Percentiles rank a stretch among this genome's conserved stretches.
phyloP scores from a whole-genome alignment of 352 stramenopile species.

The Phytophthora megakarya region DNA sequence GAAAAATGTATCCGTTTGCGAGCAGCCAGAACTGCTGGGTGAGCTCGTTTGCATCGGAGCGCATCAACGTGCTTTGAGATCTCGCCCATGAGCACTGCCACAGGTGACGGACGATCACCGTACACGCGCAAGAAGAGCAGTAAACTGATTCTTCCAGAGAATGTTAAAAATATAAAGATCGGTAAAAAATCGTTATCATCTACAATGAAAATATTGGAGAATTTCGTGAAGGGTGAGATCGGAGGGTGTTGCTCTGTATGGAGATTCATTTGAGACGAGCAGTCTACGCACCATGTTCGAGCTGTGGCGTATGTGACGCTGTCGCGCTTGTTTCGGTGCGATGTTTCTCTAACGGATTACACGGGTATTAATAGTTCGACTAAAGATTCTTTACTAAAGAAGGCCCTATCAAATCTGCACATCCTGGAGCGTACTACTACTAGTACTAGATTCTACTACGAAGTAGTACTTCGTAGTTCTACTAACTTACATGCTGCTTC shows the following conservation, averaged over 20 bases:
- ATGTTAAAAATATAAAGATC: background rate
- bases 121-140: background rate
- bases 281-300: background rate
- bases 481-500: no score
- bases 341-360: background rate
- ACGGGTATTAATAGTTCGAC: no score
- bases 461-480: no score
- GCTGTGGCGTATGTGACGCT: no score
- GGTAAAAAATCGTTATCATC: no score
- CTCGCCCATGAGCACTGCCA: slow-evolving; percentile 2
- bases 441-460: no score
- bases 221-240: background rate
- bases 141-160: background rate
- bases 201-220: background rate
- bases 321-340: background rate
- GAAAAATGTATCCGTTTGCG: slow-evolving; percentile 16
- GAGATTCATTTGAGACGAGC: background rate
- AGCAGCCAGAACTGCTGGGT: slow-evolving; percentile 23
- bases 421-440: no score
- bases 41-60: slow-evolving; percentile 7
- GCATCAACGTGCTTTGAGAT: background rate
- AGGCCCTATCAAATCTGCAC: no score
- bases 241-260: background rate
- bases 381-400: no score
- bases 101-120: slow-evolving; percentile 1